These are phyloP conservation scores for Gracilaria domingensis DNA, from an alignment of 23 red algal genomes.

Conservation along the genomic window DNA sequence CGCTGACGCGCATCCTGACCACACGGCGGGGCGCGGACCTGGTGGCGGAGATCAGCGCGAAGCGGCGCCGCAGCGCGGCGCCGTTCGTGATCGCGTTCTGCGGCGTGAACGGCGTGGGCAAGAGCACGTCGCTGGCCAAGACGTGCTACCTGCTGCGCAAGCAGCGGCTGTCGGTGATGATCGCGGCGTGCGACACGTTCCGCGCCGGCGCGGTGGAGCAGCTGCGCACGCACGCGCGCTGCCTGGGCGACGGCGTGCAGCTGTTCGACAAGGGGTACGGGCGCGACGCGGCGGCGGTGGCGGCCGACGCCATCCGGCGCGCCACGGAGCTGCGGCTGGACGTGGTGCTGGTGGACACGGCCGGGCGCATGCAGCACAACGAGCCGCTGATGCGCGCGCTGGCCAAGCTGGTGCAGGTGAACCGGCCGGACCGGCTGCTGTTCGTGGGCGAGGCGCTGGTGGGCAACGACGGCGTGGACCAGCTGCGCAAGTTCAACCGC, in stretches of 20 bases:
- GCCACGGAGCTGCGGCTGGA: conserved; percentile 73
- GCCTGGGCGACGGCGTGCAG: conserved; percentile 77
- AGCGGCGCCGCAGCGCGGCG: conserved; percentile 12
- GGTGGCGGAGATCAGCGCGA: conserved; percentile 66
- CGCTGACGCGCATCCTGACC: conserved; percentile 83
- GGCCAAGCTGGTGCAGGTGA: conserved; percentile 82
- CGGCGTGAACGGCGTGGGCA: conserved; percentile 99
- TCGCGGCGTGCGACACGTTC: conserved; percentile 99
- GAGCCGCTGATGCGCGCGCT: conserved; percentile 97
- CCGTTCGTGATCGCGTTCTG: conserved; percentile 95
- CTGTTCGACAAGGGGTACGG: conserved; percentile 94
- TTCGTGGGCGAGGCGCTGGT: conserved; percentile 99
- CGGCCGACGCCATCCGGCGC: conserved; percentile 80
- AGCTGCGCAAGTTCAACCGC: conserved; percentile 86
- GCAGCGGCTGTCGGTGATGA: conserved; percentile 79
- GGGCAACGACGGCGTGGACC: conserved; percentile 98
- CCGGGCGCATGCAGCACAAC: conserved; percentile 99
- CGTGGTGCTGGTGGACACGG: conserved; percentile 97
- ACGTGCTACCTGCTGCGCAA: conserved; percentile 83
- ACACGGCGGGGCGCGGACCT: conserved; percentile 76
- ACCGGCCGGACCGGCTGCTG: conserved; percentile 89
- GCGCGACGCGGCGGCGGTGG: conserved; percentile 87
- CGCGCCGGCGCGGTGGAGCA: conserved; percentile 98
- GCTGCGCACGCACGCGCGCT: conserved; percentile 90
- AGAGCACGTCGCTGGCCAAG: conserved; percentile 95